Percentiles rank a stretch among this genome's conserved stretches.
Conservation (phyloP, 257 asterid genomes). For the Gardenia jasminoides region DNA sequence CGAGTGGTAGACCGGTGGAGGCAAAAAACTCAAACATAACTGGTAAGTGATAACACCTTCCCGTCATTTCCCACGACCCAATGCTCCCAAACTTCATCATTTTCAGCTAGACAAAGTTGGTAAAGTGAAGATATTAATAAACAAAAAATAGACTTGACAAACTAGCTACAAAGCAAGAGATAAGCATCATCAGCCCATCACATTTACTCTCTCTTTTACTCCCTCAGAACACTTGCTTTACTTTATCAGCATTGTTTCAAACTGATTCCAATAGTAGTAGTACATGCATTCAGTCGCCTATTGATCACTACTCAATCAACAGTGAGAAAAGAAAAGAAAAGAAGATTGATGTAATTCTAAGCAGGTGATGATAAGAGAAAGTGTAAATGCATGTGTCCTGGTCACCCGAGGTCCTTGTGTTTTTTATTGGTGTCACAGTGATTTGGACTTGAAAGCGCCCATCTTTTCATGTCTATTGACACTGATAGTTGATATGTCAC, state of each 20-base stretch:
- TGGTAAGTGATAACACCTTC: slow-evolving; percentile 5
- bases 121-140: slow-evolving; percentile 32
- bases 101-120: slow-evolving; percentile 47
- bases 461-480: slow-evolving; percentile 99
- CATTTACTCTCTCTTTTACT: slow-evolving; percentile 5
- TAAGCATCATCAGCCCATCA: not conserved
- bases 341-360: not conserved
- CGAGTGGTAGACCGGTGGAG: not conserved
- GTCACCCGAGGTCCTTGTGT: slow-evolving; percentile 14
- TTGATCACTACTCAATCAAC: not conserved
- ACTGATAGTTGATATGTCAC: slow-evolving; percentile 89
- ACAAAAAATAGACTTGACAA: slow-evolving; percentile 33
- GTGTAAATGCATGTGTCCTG: slow-evolving; percentile 22
- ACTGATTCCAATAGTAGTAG: not conserved
- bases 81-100: slow-evolving; percentile 41
- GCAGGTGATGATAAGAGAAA: slow-evolving; percentile 6
- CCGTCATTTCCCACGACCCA: slow-evolving; percentile 45
- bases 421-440: slow-evolving; percentile 74
- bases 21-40: slow-evolving; percentile 24
- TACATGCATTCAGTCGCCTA: not conserved
- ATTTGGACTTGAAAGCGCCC: slow-evolving; percentile 92
- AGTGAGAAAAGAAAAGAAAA: not conserved
- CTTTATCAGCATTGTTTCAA: not conserved
- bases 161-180: slow-evolving; percentile 10
- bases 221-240: not conserved